Evolutionary conservation across 495 filamentous ascomycete species (phyloP).

Genomic region (Aspergillus egyptiacus): DNA sequence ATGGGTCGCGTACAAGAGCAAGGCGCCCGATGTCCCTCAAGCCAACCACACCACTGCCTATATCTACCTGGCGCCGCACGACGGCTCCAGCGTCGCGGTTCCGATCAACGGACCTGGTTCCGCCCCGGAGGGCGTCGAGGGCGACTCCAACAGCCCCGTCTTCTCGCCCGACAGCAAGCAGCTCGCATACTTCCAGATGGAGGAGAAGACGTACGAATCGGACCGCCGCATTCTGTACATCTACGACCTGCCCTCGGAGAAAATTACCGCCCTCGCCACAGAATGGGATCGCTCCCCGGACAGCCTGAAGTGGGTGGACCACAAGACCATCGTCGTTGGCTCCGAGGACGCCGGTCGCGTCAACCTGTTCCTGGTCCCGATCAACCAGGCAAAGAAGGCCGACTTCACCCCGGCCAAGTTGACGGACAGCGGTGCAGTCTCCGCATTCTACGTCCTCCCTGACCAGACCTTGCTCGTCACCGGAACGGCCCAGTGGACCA

Average conservation of each 20-base stretch:
- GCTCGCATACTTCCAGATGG: conserved; percentile 39
- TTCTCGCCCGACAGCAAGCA: conserved; percentile 36
- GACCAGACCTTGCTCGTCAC: conserved; percentile 32
- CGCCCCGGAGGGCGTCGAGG: conserved; percentile 25
- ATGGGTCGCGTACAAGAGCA: conserved; percentile 40
- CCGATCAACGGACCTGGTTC: conserved; percentile 33
- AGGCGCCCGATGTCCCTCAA: conserved; percentile 33
- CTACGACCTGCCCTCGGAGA: conserved; percentile 25
- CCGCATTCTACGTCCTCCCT: conserved; percentile 28
- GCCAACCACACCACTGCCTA: conserved; percentile 37
- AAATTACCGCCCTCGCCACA: conserved; percentile 28
- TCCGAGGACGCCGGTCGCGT: conserved; percentile 28
- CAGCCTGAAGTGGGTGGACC: conserved; percentile 32
- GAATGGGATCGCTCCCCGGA: conserved; percentile 39
- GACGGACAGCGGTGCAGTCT: conserved; percentile 22
- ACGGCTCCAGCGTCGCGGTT: conserved; percentile 26
- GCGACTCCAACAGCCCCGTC: conserved; percentile 28
- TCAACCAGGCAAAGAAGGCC: conserved; percentile 17
- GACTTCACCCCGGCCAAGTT: conserved; percentile 32
- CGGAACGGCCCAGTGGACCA: conserved; percentile 28
- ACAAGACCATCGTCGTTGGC: conserved; percentile 26
- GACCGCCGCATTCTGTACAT: conserved; percentile 35
- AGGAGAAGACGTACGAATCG: conserved; percentile 30
- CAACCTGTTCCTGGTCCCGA: conserved; percentile 30
- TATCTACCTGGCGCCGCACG: conserved; percentile 36